Conservation (phyloP, 2,329 filamentous ascomycete genomes). For the Fusarium veterinarium region DNA sequence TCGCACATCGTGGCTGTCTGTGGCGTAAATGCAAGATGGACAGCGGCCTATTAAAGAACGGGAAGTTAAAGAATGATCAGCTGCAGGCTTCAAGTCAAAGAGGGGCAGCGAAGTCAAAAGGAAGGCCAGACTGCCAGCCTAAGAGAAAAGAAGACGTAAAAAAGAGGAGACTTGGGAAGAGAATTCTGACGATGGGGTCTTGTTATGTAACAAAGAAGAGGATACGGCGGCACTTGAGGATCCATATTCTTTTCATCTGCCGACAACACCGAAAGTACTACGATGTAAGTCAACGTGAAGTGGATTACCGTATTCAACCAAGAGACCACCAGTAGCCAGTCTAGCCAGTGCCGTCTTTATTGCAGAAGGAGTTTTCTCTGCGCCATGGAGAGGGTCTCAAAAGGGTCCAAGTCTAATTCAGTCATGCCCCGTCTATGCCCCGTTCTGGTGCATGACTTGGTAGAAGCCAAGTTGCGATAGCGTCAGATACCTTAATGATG, state of each 20-base stretch:
- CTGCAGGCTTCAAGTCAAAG: constrained; percentile 10
- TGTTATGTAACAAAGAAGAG: constrained; percentile 27
- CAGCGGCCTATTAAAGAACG: constrained; percentile 3
- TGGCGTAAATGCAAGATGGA: constrained; percentile 11
- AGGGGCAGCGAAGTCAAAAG: constrained; percentile 12
- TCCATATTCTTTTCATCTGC: constrained; percentile 20
- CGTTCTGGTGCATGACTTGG: constrained; percentile 33
- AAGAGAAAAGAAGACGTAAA: constrained; percentile 27
- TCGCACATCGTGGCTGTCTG: constrained; percentile 11
- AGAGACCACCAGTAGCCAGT: neutral
- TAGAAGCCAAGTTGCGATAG: constrained; percentile 17
- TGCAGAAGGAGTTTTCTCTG: constrained; percentile 12
- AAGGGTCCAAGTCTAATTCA: constrained; percentile 13
- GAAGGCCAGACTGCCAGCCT: neutral
- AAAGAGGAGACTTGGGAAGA: constrained; percentile 29
- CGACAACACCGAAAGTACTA: constrained; percentile 1
- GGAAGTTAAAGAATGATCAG: constrained; percentile 18
- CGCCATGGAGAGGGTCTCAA: constrained; percentile 21
- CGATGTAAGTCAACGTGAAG: neutral
- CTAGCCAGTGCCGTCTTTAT: neutral
- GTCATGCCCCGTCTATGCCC: constrained; percentile 30
- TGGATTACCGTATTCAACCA: neutral
- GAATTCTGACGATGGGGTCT: constrained; percentile 27
- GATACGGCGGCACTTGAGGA: constrained; percentile 12
- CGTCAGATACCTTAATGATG: constrained; percentile 3